Evolutionary conservation across 1,284 basidiomycete species (phyloP).

Genomic region (Cryptococcus sp.): DNA sequence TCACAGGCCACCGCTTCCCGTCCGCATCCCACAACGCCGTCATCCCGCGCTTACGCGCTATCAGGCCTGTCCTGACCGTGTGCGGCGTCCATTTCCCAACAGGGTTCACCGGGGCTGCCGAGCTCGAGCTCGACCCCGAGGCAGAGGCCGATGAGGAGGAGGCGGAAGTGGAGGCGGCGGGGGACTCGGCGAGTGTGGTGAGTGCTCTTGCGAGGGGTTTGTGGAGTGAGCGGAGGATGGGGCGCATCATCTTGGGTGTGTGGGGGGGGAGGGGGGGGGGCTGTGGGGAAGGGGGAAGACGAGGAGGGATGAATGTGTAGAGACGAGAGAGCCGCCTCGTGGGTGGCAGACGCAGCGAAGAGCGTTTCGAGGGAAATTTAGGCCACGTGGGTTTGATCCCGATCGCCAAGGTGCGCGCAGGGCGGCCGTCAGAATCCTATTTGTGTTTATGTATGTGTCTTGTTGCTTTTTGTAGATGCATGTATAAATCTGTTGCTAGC

Average conservation of each 20-base stretch:
- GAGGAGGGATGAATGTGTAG: neutral
- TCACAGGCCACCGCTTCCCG: constrained; percentile 83
- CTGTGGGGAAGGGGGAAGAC: neutral
- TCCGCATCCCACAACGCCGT: constrained; percentile 87
- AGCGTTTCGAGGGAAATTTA: neutral
- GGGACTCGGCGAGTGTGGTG: constrained; percentile 14
- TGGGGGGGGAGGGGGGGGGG: neutral
- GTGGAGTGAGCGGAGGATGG: constrained; percentile 21
- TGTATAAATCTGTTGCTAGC: no score
- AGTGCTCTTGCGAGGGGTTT: constrained; percentile 10
- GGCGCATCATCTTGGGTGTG: constrained; percentile 19
- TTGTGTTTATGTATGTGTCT: no score
- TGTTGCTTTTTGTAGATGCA: no score
- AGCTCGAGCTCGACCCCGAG: neutral
- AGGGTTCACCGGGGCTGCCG: constrained; percentile 11
- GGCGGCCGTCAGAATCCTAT: no score
- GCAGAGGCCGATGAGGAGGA: constrained; percentile 12
- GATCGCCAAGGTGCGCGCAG: neutral
- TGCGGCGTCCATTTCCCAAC: constrained; percentile 68
- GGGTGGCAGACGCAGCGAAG: neutral
- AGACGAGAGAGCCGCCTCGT: no score
- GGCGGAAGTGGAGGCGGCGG: constrained; percentile 11
- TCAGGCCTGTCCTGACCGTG: constrained; percentile 86
- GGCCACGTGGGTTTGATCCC: neutral
- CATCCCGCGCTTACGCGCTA: constrained; percentile 96